Evolutionary conservation across 176 grass and related monocot species (phyloP).

Genomic region (Pontederia crassipes): DNA sequence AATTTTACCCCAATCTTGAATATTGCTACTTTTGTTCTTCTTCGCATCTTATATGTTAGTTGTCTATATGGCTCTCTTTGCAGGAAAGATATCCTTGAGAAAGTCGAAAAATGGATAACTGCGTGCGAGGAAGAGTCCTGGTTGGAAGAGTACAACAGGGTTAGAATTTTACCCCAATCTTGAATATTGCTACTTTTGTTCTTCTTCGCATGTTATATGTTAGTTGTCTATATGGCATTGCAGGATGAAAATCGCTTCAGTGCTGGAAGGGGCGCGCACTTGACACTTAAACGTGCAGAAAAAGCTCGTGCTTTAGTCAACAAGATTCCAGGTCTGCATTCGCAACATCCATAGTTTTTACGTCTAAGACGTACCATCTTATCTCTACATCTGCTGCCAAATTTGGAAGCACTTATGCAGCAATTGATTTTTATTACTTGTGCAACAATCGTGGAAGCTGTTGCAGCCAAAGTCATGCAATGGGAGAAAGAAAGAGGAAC

Average conservation of each 20-base stretch:
- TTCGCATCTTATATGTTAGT: neutral
- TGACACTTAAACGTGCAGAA: constrained; percentile 66
- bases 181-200: neutral
- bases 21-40: neutral
- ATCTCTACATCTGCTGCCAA: neutral
- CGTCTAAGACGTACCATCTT: constrained; percentile 4
- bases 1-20: neutral
- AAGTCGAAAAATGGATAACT: constrained; percentile 57
- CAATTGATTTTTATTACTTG: constrained; percentile 3
- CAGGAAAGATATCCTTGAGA: constrained; percentile 72
- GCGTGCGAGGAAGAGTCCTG: constrained; percentile 77
- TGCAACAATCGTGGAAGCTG: constrained; percentile 55
- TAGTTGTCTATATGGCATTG: constrained; percentile 10
- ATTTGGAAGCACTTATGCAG: neutral
- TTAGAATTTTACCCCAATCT: constrained; percentile 15
- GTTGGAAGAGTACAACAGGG: constrained; percentile 95
- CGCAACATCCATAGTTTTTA: neutral
- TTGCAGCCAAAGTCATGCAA: constrained; percentile 50
- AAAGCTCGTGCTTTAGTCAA: constrained; percentile 58
- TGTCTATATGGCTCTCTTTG: too few relatives aligned
- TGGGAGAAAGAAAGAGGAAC: constrained; percentile 70
- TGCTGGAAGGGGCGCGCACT: constrained; percentile 71
- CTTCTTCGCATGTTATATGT: neutral
- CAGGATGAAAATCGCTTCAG: constrained; percentile 71
- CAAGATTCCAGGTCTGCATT: constrained; percentile 59